phyloP scores from a whole-genome alignment of 768 basidiomycete species.

The Auricularia auricula-judae region DNA sequence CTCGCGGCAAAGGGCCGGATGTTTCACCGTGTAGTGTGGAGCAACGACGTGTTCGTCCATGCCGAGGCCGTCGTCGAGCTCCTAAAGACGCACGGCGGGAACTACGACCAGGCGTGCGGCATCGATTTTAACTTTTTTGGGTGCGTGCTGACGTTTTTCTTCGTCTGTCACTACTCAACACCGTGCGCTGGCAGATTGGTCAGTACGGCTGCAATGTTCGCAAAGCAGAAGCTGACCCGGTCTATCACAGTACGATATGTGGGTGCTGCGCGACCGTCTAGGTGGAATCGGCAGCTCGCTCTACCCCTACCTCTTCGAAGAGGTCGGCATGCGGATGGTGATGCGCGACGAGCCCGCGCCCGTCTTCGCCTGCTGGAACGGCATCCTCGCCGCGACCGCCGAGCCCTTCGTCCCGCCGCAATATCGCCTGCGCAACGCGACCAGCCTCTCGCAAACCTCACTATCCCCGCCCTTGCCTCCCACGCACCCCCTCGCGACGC shows the following conservation, averaged over 20 bases:
- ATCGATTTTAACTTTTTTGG: conserved; percentile 21
- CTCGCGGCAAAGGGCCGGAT: conserved; percentile 14
- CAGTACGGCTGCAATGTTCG: too few relatives aligned
- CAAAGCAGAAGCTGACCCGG: conserved; percentile 8
- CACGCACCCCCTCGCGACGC: conserved; percentile 19
- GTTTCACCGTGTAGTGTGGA: conserved; percentile 29
- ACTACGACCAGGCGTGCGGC: conserved; percentile 34
- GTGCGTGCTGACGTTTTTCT: not conserved
- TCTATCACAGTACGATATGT: conserved; percentile 24
- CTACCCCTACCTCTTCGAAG: conserved; percentile 34
- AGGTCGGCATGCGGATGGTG: conserved; percentile 24
- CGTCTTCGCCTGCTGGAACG: conserved; percentile 37
- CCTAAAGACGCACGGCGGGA: conserved; percentile 24
- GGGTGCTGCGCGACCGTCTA: conserved; percentile 26
- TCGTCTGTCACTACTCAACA: too few relatives aligned
- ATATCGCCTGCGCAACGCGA: conserved; percentile 20
- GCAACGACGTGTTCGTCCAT: conserved; percentile 31
- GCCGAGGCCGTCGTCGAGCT: conserved; percentile 30
- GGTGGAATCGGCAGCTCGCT: conserved; percentile 19
- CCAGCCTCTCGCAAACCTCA: not conserved
- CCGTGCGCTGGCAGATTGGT: too few relatives aligned
- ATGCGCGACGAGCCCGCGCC: conserved; percentile 29
- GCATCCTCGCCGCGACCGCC: conserved; percentile 28
- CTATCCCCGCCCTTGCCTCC: conserved; percentile 10
- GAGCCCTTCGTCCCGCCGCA: conserved; percentile 30